Conservation (phyloP, 352 stramenopile genomes). For the Peronospora farinosa region DNA sequence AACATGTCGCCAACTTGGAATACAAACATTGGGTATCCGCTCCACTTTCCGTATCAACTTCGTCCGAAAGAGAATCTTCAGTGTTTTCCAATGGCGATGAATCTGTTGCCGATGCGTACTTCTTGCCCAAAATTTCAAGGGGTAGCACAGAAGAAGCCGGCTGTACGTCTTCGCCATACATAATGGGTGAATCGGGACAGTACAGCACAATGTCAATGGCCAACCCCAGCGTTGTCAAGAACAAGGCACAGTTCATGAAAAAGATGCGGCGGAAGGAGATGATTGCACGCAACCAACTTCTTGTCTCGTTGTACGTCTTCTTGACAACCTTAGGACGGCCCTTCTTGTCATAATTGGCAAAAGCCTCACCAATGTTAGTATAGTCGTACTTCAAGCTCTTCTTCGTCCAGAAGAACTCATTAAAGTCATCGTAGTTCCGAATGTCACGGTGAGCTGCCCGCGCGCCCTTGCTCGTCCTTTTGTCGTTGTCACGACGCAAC, state of each 20-base stretch:
- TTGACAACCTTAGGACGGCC: conserved; percentile 71
- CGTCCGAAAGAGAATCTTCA: conserved; percentile 26
- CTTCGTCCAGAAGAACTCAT: conserved; percentile 86
- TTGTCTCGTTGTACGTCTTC: conserved; percentile 76
- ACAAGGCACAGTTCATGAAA: conserved; percentile 72
- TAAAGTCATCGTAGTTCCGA: conserved; percentile 85
- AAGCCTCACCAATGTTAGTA: conserved; percentile 58
- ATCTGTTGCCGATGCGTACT: conserved; percentile 34
- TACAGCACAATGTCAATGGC: conserved; percentile 70
- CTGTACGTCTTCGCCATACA: conserved; percentile 64
- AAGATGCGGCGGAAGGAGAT: conserved; percentile 81
- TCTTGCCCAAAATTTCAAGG: conserved; percentile 56
- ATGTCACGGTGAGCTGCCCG: conserved; percentile 65
- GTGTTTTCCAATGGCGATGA: conserved; percentile 21
- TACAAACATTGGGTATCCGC: conserved; percentile 49
- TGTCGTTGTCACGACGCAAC: conserved; percentile 66
- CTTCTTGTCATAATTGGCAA: conserved; percentile 71
- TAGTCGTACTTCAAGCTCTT: conserved; percentile 73
- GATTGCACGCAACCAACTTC: conserved; percentile 64
- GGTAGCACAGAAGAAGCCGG: conserved; percentile 9
- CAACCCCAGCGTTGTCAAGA: conserved; percentile 57
- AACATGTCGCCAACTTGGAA: conserved; percentile 60
- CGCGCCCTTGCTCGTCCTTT: conserved; percentile 75
- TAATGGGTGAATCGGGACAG: conserved; percentile 67
- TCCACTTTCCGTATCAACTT: conserved; percentile 20